Conservation (phyloP, 2,329 filamentous ascomycete species). For the Cryphonectria japonica region DNA sequence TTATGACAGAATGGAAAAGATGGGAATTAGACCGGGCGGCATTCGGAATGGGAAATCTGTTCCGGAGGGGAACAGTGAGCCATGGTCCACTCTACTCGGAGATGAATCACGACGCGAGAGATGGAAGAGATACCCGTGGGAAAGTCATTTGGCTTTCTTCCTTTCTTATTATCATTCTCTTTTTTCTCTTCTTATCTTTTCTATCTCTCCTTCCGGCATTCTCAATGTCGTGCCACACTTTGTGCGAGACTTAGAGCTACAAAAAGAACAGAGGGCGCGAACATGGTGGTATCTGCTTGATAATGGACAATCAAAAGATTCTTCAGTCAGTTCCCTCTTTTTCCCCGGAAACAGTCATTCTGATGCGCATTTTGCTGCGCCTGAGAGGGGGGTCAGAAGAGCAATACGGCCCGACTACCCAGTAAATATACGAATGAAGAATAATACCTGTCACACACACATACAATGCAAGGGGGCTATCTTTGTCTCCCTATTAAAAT, state of each 20-base stretch:
- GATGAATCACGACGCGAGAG: neutral
- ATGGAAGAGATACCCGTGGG: constrained; percentile 19
- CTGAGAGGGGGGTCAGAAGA: neutral
- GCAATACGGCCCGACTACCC: neutral
- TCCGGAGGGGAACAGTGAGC: neutral
- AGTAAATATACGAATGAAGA: neutral
- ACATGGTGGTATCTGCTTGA: neutral
- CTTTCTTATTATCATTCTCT: too few species aligned
- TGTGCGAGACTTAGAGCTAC: neutral
- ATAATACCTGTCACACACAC: neutral
- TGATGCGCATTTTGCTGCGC: neutral
- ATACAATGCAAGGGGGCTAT: neutral
- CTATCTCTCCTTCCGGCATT: neutral
- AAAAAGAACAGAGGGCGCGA: neutral
- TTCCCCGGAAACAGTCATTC: neutral
- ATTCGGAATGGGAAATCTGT: neutral
- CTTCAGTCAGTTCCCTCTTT: neutral
- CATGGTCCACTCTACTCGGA: neutral
- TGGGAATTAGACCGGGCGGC: neutral
- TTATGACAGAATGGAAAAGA: neutral
- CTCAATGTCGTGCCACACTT: neutral
- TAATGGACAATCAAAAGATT: too few species aligned
- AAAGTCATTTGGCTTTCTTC: neutral
- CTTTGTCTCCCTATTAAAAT: neutral
- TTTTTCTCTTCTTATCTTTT: neutral